Conservation (phyloP, 768 basidiomycete genomes). For the Auricularia heimuer region DNA sequence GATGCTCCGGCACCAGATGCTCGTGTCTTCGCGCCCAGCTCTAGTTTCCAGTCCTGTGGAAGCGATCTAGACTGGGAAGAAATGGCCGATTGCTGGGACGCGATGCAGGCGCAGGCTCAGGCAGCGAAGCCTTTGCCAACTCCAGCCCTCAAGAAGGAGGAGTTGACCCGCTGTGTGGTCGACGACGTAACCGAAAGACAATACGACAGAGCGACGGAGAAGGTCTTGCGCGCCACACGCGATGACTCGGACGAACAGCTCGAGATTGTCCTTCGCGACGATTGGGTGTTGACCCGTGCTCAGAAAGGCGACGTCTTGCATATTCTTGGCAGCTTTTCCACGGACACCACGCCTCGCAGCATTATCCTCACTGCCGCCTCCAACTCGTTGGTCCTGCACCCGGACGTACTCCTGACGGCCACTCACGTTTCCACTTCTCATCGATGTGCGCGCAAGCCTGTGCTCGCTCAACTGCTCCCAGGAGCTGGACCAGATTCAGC, state of each 20-base stretch:
- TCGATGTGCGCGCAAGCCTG: conserved; percentile 76
- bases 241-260: not conserved
- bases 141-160: conserved; percentile 20
- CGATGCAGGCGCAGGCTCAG: not conserved
- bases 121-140: conserved; percentile 1
- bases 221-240: no score
- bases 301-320: conserved; percentile 69
- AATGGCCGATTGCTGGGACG: not conserved
- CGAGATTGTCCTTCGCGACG: conserved; percentile 55
- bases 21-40: conserved; percentile 17
- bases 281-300: conserved; percentile 41
- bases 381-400: conserved; percentile 78
- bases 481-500: conserved; percentile 38
- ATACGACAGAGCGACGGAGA: no score
- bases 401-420: conserved; percentile 84
- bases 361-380: conserved; percentile 53
- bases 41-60: conserved; percentile 4
- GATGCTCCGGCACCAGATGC: conserved; percentile 29
- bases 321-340: conserved; percentile 43
- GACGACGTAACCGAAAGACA: conserved; percentile 26
- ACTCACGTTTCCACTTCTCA: conserved; percentile 79
- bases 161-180: conserved; percentile 50
- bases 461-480: conserved; percentile 57
- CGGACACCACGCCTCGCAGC: conserved; percentile 23
- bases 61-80: not conserved